These are phyloP conservation scores for Datisca glomerata DNA, from an alignment of 306 rosid genomes.

Conservation along the genomic window DNA sequence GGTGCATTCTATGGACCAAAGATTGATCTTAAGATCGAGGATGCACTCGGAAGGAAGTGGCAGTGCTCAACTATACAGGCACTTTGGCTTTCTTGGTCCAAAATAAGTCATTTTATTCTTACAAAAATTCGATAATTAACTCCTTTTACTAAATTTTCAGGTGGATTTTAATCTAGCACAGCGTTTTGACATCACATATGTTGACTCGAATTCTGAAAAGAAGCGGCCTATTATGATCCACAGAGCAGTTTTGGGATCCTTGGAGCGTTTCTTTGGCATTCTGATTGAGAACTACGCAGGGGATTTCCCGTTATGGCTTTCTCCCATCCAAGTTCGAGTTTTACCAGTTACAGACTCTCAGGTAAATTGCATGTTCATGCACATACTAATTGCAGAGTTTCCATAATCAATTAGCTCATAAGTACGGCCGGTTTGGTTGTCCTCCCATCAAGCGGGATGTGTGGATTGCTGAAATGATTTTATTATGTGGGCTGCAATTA, in stretches of 20 bases:
- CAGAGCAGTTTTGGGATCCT: slow-evolving; percentile 94
- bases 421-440: neutral
- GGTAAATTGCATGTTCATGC: slow-evolving; percentile 27
- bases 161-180: slow-evolving; percentile 93
- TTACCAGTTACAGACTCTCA: slow-evolving; percentile 85
- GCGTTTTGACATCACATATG: slow-evolving; percentile 83
- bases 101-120: neutral
- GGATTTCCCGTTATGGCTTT: slow-evolving; percentile 94
- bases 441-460: no score
- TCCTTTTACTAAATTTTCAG: slow-evolving; percentile 27
- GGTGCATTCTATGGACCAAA: slow-evolving; percentile 99
- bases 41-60: slow-evolving; percentile 99
- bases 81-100: slow-evolving; percentile 13
- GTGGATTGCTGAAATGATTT: no score
- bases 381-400: neutral
- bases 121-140: no score
- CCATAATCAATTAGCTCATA: slow-evolving; percentile 2
- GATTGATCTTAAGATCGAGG: slow-evolving; percentile 97
- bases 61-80: slow-evolving; percentile 98
- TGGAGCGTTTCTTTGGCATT: slow-evolving; percentile 93
- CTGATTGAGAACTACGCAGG: slow-evolving; percentile 96
- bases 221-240: slow-evolving; percentile 89
- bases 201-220: slow-evolving; percentile 73
- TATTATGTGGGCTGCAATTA: no score
- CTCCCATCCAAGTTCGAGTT: slow-evolving; percentile 86